Conservation (phyloP, 23 red algal genomes). For the Gracilaria vermiculophylla region DNA sequence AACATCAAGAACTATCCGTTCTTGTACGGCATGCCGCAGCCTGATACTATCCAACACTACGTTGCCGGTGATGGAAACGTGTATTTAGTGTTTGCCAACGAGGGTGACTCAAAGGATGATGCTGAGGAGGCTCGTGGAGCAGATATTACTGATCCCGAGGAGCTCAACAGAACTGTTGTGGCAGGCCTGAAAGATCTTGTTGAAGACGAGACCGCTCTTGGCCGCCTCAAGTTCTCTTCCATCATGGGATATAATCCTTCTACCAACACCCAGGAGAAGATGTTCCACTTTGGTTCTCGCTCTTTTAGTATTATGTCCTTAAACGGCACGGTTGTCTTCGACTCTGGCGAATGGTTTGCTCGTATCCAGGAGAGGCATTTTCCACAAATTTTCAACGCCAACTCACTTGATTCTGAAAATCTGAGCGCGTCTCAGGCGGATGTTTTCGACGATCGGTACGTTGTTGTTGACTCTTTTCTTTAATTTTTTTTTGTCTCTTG, state of each 20-base stretch:
- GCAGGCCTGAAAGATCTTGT: conserved; percentile 45
- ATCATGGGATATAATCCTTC: conserved; percentile 56
- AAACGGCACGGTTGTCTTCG: conserved; percentile 56
- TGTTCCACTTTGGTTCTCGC: conserved; percentile 74
- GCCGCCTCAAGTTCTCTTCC: conserved; percentile 52
- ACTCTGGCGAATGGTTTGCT: conserved; percentile 77
- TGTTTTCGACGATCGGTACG: conserved; percentile 54
- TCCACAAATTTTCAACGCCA: conserved; percentile 75
- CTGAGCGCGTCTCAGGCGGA: conserved; percentile 23
- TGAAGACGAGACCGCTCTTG: conserved; percentile 44
- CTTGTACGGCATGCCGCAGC: conserved; percentile 75
- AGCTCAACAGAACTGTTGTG: conserved; percentile 25
- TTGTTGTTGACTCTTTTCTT: not conserved
- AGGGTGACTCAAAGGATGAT: conserved; percentile 72
- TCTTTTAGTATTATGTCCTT: conserved; percentile 67
- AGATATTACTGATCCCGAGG: conserved; percentile 41
- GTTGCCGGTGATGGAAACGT: conserved; percentile 34
- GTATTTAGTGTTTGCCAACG: conserved; percentile 74
- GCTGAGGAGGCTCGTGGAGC: conserved; percentile 51
- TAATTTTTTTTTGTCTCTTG: no score
- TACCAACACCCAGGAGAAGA: conserved; percentile 61
- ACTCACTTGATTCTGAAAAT: conserved; percentile 43
- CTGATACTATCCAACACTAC: conserved; percentile 42
- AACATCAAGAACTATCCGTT: conserved; percentile 68
- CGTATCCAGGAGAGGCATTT: conserved; percentile 56